phyloP scores from a whole-genome alignment of 2,329 filamentous ascomycete species.

The Ceratocystis cacaofunesta region DNA sequence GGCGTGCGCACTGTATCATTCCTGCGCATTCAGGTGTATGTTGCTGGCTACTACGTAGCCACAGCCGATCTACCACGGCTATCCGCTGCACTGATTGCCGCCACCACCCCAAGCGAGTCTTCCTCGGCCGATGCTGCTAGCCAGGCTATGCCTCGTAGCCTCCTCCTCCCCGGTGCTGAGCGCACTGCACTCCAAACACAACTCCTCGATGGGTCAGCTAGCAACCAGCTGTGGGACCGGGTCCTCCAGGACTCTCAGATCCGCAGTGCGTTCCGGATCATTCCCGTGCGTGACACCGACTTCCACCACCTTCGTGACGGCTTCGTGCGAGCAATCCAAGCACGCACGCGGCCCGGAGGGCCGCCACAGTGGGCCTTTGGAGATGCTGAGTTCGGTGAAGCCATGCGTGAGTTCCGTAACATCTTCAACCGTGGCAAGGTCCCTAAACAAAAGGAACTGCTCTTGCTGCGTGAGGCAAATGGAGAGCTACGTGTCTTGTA shows the following conservation, averaged over 20 bases:
- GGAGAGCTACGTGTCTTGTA: conserved; percentile 57
- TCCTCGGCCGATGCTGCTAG: too few species aligned
- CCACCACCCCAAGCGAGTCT: conserved; percentile 54
- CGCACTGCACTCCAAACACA: conserved; percentile 55
- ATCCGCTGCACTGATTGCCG: conserved; percentile 61
- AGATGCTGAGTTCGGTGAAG: conserved; percentile 61
- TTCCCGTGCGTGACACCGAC: conserved; percentile 86
- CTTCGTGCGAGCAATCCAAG: conserved; percentile 73
- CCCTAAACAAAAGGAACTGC: conserved; percentile 62
- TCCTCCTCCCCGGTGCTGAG: conserved; percentile 56
- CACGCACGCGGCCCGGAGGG: conserved; percentile 38
- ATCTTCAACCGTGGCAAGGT: conserved; percentile 72
- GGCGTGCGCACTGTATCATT: conserved; percentile 86
- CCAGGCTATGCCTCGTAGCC: background rate
- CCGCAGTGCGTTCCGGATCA: conserved; percentile 66
- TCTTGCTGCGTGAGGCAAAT: conserved; percentile 51
- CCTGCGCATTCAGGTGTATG: conserved; percentile 79
- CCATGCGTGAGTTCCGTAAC: conserved; percentile 62
- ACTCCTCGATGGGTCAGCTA: conserved; percentile 53
- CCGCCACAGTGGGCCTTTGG: conserved; percentile 39
- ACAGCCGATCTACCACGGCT: conserved; percentile 68
- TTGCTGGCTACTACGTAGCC: conserved; percentile 83
- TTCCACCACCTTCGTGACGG: conserved; percentile 86
- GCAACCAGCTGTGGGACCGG: conserved; percentile 59
- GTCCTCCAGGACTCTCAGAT: conserved; percentile 53